phyloP scores from a whole-genome alignment of 495 filamentous ascomycete species.

The Hyphodiscus hymeniophilus region DNA sequence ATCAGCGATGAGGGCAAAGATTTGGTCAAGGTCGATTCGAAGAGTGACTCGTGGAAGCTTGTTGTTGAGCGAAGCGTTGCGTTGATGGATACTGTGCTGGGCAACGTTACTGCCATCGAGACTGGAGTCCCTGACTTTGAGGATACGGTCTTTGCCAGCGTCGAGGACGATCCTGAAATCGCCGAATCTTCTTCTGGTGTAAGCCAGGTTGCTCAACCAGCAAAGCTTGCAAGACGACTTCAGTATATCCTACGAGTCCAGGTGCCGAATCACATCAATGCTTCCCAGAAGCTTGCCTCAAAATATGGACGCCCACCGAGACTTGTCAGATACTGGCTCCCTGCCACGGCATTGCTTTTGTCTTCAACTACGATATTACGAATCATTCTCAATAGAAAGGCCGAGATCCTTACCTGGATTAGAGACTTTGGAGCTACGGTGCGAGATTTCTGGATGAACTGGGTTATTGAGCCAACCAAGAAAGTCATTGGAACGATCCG shows the following conservation, averaged over 20 bases:
- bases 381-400: conserved; percentile 60
- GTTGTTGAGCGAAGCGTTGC: conserved; percentile 62
- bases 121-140: conserved; percentile 62
- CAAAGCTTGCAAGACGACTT: conserved; percentile 57
- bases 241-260: conserved; percentile 51
- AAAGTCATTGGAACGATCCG: conserved; percentile 87
- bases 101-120: conserved; percentile 44
- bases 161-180: conserved; percentile 52
- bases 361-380: conserved; percentile 75
- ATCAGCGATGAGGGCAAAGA: conserved; percentile 32
- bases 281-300: conserved; percentile 38
- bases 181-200: conserved; percentile 28
- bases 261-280: conserved; percentile 48
- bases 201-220: conserved; percentile 34
- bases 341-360: conserved; percentile 53
- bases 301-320: conserved; percentile 66
- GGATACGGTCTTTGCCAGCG: conserved; percentile 54
- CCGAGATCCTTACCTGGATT: conserved; percentile 70
- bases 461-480: conserved; percentile 77
- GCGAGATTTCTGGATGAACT: conserved; percentile 89
- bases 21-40: conserved; percentile 32
- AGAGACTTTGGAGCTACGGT: conserved; percentile 64
- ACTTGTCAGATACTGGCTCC: conserved; percentile 85
- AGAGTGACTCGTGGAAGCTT: conserved; percentile 59
- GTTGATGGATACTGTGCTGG: conserved; percentile 74